Conservation (phyloP, 345 rosid species). For the Melastoma malabathricum region DNA sequence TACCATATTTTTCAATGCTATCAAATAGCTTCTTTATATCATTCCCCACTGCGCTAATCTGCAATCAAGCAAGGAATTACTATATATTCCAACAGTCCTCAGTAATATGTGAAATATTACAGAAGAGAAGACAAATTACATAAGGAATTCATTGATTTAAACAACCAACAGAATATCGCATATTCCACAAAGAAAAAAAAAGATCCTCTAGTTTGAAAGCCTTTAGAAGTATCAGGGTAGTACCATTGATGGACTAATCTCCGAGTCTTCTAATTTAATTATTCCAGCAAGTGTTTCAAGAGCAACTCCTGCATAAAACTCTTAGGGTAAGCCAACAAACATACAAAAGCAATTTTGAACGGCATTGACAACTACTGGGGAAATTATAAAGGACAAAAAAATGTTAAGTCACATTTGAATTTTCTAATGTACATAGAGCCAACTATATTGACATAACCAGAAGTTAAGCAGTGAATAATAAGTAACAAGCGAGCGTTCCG, state of each 20-base stretch:
- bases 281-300: constrained; percentile 83
- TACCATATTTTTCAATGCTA: constrained; percentile 76
- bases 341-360: no score
- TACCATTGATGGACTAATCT: constrained; percentile 70
- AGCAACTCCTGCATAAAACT: constrained; percentile 55
- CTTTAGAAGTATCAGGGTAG: neutral
- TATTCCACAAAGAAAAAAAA: neutral
- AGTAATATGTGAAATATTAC: neutral
- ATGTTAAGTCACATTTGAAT: no score
- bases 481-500: no score
- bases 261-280: constrained; percentile 64
- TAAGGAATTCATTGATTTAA: neutral
- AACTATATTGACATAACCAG: no score
- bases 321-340: neutral
- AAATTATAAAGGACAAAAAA: no score
- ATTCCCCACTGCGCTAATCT: constrained; percentile 55
- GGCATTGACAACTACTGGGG: no score
- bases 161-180: neutral
- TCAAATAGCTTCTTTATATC: constrained; percentile 80
- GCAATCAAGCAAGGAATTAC: constrained; percentile 6
- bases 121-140: neutral
- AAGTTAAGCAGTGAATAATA: no score
- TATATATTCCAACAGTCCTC: constrained; percentile 3
- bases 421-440: no score
- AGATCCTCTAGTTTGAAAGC: constrained; percentile 2